Percentiles rank a stretch among this genome's conserved stretches.
Evolutionary conservation across 129 eudicot genomes (phyloP).

Genomic region (Tagetes erecta): DNA sequence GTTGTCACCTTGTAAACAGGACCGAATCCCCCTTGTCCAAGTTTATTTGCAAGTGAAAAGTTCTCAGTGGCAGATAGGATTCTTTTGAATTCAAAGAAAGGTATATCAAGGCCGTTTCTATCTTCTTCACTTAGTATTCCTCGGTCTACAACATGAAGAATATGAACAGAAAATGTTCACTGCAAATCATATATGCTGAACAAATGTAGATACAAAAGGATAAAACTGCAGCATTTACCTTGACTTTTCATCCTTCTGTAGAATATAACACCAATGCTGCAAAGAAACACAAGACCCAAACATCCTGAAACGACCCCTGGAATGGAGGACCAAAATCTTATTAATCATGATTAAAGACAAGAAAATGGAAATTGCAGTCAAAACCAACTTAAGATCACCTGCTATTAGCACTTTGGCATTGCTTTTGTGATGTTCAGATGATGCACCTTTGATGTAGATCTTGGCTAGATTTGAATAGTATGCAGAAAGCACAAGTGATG

Average conservation of each 20-base stretch:
- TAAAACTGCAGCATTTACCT: conserved; percentile 12
- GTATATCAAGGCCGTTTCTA: conserved; percentile 38
- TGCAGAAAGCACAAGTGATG: background rate
- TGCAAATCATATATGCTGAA: background rate
- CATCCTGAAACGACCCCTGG: conserved; percentile 23
- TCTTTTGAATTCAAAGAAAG: conserved; percentile 39
- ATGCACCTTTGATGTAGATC: conserved; percentile 23
- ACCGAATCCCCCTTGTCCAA: conserved; percentile 53
- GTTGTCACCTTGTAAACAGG: conserved; percentile 12
- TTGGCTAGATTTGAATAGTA: background rate
- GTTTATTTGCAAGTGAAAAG: conserved; percentile 44
- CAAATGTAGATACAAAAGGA: conserved; percentile 1
- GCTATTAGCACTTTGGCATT: conserved; percentile 20
- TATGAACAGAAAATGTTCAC: background rate
- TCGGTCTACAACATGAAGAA: background rate
- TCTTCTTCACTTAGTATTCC: conserved; percentile 38
- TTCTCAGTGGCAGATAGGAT: conserved; percentile 42
- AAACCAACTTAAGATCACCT: conserved; percentile 1
- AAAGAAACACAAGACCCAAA: conserved; percentile 22
- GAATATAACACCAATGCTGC: conserved; percentile 30
- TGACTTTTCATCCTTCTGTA: conserved; percentile 25
- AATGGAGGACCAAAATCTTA: background rate
- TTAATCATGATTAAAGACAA: background rate
- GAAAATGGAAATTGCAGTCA: background rate
- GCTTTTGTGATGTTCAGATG: conserved; percentile 4